Evolutionary conservation across 208 protist species (phyloP).

Genomic region (Acanthamoeba lenticulata): DNA sequence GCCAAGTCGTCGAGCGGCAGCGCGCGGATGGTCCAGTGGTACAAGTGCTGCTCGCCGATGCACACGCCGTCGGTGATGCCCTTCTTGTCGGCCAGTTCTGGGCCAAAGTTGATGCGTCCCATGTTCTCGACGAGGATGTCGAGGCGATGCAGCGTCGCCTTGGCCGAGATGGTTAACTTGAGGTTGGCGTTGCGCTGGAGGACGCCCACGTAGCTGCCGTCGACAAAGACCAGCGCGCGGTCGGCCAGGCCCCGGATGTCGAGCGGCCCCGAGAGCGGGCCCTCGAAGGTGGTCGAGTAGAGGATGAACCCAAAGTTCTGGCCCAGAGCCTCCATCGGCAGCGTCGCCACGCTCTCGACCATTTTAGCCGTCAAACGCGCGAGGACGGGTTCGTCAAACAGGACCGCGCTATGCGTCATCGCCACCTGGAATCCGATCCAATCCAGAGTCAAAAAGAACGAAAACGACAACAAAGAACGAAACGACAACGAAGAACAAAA

Average conservation of each 20-base stretch:
- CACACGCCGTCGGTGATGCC: conserved; percentile 9
- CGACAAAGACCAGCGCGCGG: conserved; percentile 10
- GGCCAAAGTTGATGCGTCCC: conserved; percentile 56
- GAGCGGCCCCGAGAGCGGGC: background rate
- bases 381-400: background rate
- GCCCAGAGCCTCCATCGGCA: background rate
- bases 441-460: background rate
- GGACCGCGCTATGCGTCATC: background rate
- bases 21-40: conserved; percentile 24
- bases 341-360: background rate
- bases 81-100: background rate
- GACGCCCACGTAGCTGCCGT: background rate
- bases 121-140: conserved; percentile 41
- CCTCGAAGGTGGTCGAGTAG: conserved; percentile 19
- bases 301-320: conserved; percentile 43
- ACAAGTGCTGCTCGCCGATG: background rate
- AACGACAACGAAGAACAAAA: background rate
- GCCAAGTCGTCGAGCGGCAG: conserved; percentile 8
- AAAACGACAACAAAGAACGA: background rate
- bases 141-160: background rate
- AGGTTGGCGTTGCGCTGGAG: background rate
- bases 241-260: background rate
- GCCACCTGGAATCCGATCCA: background rate
- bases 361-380: background rate
- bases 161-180: background rate